Percentiles rank a stretch among this genome's conserved stretches.
These are phyloP conservation scores for Phytopythium aichiense DNA, from an alignment of 352 stramenopile species.

Conservation along the genomic window DNA sequence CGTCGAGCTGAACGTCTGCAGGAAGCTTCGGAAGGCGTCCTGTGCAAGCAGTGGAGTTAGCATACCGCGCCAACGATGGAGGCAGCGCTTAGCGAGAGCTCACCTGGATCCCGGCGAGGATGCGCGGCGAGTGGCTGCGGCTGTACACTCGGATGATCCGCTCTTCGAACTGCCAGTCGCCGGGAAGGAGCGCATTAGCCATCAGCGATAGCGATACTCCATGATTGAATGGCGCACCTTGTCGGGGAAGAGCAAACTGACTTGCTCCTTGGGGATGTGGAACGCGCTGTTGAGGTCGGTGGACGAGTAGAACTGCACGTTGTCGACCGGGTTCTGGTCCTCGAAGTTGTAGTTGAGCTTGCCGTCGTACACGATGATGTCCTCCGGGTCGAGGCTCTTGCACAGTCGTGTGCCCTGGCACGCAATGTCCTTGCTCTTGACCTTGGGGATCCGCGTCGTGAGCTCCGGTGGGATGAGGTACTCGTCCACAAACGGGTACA, in stretches of 20 bases:
- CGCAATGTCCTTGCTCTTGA: conserved; percentile 59
- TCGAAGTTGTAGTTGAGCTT: conserved; percentile 84
- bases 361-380: conserved; percentile 81
- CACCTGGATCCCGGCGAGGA: conserved; percentile 66
- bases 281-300: conserved; percentile 60
- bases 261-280: conserved; percentile 75
- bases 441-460: conserved; percentile 40
- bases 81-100: background rate
- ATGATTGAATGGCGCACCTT: conserved; percentile 34
- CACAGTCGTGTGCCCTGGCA: conserved; percentile 37
- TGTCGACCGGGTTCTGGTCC: conserved; percentile 80
- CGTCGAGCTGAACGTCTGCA: conserved; percentile 59
- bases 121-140: conserved; percentile 36
- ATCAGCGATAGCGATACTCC: no score
- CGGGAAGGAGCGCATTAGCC: no score
- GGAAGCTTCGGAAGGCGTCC: conserved; percentile 54
- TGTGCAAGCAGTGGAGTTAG: conserved; percentile 11
- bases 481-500: conserved; percentile 88
- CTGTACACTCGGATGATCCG: conserved; percentile 78
- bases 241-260: conserved; percentile 77
- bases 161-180: conserved; percentile 63
- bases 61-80: background rate
- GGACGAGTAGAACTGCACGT: conserved; percentile 80
- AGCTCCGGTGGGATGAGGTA: conserved; percentile 60
- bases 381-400: conserved; percentile 45